Evolutionary conservation across 2,329 filamentous ascomycete species (phyloP).

Genomic region (Didymella pinodella): DNA sequence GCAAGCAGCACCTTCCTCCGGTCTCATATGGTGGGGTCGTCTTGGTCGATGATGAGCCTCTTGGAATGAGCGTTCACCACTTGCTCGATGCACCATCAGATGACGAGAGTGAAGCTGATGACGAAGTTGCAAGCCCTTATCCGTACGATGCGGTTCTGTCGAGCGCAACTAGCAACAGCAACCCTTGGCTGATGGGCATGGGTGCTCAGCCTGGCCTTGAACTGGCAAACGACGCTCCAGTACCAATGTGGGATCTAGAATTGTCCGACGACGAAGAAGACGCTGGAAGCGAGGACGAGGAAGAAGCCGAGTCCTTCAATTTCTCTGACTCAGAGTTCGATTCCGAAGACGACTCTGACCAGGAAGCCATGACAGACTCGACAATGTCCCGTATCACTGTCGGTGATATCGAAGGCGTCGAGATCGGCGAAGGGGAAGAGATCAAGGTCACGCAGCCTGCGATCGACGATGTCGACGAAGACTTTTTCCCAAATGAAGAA

Average conservation of each 20-base stretch:
- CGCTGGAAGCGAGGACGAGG: conserved; percentile 50
- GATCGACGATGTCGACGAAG: conserved; percentile 82
- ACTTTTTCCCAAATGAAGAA: conserved; percentile 79
- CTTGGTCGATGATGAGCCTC: conserved; percentile 81
- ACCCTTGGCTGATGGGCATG: conserved; percentile 50
- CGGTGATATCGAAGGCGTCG: conserved; percentile 80
- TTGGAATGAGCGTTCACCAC: conserved; percentile 96
- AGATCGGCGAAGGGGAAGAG: conserved; percentile 75
- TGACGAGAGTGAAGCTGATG: conserved; percentile 58
- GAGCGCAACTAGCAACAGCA: conserved; percentile 48
- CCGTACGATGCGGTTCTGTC: conserved; percentile 52
- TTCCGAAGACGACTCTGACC: conserved; percentile 42
- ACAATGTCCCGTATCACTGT: conserved; percentile 40
- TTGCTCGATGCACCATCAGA: conserved; percentile 77
- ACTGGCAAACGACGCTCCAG: conserved; percentile 37
- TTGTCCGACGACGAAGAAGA: conserved; percentile 64
- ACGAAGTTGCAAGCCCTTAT: conserved; percentile 42
- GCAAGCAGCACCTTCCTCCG: conserved; percentile 84
- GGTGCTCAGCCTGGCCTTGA: conserved; percentile 47
- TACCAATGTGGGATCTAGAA: conserved; percentile 54
- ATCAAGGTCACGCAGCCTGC: conserved; percentile 91
- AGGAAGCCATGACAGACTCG: conserved; percentile 42
- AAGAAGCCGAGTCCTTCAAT: conserved; percentile 52
- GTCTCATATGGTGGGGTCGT: conserved; percentile 91
- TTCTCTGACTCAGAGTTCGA: conserved; percentile 66